Conservation (phyloP, 2,329 filamentous ascomycete species). For the Pestalotiopsis sp. region DNA sequence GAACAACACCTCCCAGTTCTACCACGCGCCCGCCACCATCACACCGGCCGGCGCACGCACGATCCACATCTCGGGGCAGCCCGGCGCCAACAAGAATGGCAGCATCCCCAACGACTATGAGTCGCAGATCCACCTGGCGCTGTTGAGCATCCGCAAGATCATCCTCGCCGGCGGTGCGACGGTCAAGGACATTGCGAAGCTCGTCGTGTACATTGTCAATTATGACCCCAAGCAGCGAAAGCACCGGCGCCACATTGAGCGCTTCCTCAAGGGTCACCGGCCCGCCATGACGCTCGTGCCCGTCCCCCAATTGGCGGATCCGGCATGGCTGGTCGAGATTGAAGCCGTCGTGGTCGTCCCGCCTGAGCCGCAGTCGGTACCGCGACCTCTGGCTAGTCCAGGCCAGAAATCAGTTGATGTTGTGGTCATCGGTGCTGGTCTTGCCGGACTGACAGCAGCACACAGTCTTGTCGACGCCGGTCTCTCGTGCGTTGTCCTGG, state of each 20-base stretch:
- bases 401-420: slow-evolving; percentile 22
- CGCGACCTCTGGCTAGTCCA: not conserved
- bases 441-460: slow-evolving; percentile 41
- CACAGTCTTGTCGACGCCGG: slow-evolving; percentile 35
- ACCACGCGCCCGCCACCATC: slow-evolving; percentile 25
- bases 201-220: slow-evolving; percentile 46
- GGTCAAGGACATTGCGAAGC: slow-evolving; percentile 40
- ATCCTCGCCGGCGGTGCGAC: slow-evolving; percentile 37
- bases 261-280: slow-evolving; percentile 39
- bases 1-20: slow-evolving; percentile 18
- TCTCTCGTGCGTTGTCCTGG: slow-evolving; percentile 45
- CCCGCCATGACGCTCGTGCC: slow-evolving; percentile 46
- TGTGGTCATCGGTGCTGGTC: slow-evolving; percentile 48
- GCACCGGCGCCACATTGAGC: slow-evolving; percentile 39
- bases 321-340: slow-evolving; percentile 44
- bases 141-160: slow-evolving; percentile 39
- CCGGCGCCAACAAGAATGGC: slow-evolving; percentile 34
- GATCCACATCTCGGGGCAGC: slow-evolving; percentile 38
- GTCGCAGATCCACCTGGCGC: slow-evolving; percentile 42
- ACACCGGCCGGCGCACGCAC: slow-evolving; percentile 15
- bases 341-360: slow-evolving; percentile 38
- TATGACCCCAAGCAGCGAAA: slow-evolving; percentile 39
- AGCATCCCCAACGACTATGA: slow-evolving; percentile 38
- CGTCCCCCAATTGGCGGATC: slow-evolving; percentile 39
- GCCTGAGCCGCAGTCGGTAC: slow-evolving; percentile 6